phyloP scores from a whole-genome alignment of 345 rosid species.

The Triadica sebifera region DNA sequence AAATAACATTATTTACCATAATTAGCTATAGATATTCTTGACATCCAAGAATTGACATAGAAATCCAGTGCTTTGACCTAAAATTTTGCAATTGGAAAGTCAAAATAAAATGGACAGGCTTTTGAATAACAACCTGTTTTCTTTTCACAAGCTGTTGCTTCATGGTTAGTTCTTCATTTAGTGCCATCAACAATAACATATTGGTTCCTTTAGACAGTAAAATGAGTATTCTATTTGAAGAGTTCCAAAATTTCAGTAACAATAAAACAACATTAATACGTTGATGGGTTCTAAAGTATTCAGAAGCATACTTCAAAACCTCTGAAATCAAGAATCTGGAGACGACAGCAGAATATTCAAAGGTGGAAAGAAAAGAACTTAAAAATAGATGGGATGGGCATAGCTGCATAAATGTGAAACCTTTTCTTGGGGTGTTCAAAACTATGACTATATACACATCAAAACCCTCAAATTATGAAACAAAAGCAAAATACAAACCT shows the following conservation, averaged over 20 bases:
- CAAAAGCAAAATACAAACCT: constrained; percentile 42
- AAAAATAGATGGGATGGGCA: background rate
- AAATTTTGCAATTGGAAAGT: background rate
- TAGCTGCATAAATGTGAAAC: background rate
- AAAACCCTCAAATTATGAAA: background rate
- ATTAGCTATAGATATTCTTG: background rate
- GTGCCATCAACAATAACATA: background rate
- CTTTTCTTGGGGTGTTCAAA: background rate
- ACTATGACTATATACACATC: background rate
- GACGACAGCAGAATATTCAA: background rate
- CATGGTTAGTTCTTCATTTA: background rate
- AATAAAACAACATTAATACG: background rate
- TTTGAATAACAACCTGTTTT: background rate
- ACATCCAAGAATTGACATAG: background rate
- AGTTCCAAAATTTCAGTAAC: background rate
- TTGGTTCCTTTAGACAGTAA: background rate
- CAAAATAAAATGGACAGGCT: background rate
- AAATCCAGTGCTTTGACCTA: background rate
- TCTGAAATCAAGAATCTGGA: constrained; percentile 1
- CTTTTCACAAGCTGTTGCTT: constrained; percentile 2
- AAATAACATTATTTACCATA: background rate
- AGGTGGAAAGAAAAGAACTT: background rate
- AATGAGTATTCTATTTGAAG: background rate
- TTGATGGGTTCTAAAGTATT: background rate
- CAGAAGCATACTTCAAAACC: background rate